Base-by-base conservation (phyloP, 148 eudicot genomes). In the Dianthus caryophyllus region DNA sequence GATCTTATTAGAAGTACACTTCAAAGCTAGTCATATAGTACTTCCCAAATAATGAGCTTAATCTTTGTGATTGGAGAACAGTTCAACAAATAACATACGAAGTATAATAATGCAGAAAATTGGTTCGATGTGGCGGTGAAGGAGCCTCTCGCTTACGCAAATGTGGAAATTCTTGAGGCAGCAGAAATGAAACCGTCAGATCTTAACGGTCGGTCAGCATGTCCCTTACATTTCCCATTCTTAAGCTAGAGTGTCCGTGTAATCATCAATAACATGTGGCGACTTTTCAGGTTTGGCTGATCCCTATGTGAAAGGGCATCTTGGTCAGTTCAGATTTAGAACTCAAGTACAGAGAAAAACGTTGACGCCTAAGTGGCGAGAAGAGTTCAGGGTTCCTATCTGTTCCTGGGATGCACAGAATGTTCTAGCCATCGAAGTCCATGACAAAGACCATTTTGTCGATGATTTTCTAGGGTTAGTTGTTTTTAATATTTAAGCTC, bases 61-160 rank as follows among this genome's bases (percentile, higher is more conserved):
- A n/a, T n/a, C n/a, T n/a, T n/a, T n/a, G n/a, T n/a, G n/a, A n/a
- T n/a, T n/a, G n/a, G n/a, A n/a, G n/a, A n/a, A n/a, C n/a, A n/a
- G n/a, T n/a, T n/a, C n/a, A n/a, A n/a, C n/a, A n/a, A n/a, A n/a
- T n/a, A n/a, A n/a, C n/a, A n/a, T n/a, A n/a, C n/a, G n/a, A n/a
- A n/a, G n/a, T n/a, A n/a, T n/a, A n/a, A n/a, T n/a, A 50, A 73
- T 36, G 52, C 82, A 88, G 99, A 81, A 71, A 71, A 47, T 71
- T 87, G 97, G 93, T 90, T 90, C 83, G 71, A 89, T 20, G 82
- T 95, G 77, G 90, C 86, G 71, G 99, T 76, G 58, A 90, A 88
- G 80, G 96, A 84, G 68, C 84, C 91, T 66, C 44, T 90, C 69
- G 99, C 87, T 61, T 70, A 82, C 77, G 96, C 85, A 41, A 61